Evolutionary conservation across 352 stramenopile genomes (phyloP), one percentile per base, ranked within the genome.

Genomic region (Phytophthora fragariae): DNA sequence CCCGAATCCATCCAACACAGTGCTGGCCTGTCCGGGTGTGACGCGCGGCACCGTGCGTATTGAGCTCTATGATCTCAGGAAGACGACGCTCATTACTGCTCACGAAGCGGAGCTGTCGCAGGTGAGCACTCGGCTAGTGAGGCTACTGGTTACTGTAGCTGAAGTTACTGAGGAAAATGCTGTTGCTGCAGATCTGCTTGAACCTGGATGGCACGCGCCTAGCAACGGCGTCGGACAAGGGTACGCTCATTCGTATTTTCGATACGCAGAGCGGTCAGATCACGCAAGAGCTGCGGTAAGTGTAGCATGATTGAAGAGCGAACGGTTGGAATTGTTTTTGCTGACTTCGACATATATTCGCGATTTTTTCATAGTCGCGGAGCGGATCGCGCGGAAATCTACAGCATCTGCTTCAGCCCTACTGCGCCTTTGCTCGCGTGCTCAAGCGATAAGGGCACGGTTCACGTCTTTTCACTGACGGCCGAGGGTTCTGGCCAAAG

Each of bases 211-310:
- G 98, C 56, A 98, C 91, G 47, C 86, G 95, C 24, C 76, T 99
- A 14, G 98, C 97, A 5, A 99, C 98, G 6, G 96, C 97, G 5
- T 98, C 92, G 5, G 96, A 98, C 78, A 99, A 99, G 71, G 98
- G 98, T 35, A 99, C 98, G 11, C 83, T 99, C 5, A 98, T 99
- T 69, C 91, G 98, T 52, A 91, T 99, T 17, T 99, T 98, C 71
- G 95, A 99, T 78, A 99, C 98, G 1, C 87, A 97, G 72, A 98
- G 85, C 39, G 96, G 97, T 44, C 88, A 95, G 65, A 92, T 98
- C 62, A 88, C 94, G 72, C 92, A 98, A 57, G 89, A 97, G 58
- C 70, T 97, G 60, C 78, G 85, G 89, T 89, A 56, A 75, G 70
- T 75, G 54, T 62, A 47, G 49, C n/a, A 62, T 49, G 14, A 49